Evolutionary conservation across 495 filamentous ascomycete species (phyloP).

Genomic region (Patellaria atrata): DNA sequence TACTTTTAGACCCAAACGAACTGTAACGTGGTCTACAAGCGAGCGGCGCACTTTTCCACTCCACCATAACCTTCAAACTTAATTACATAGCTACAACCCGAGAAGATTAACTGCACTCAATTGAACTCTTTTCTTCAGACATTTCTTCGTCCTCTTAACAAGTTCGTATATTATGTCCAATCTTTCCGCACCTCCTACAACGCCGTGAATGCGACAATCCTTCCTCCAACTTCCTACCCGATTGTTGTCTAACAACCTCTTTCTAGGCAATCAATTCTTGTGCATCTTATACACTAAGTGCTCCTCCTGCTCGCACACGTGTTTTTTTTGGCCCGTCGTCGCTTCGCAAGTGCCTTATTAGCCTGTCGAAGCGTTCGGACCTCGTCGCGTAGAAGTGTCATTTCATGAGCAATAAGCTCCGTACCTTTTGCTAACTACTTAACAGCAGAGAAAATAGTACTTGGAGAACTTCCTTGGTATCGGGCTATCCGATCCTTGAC

Average conservation of each 20-base stretch:
- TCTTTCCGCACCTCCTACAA: constrained; percentile 3
- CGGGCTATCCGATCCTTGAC: too few relatives aligned
- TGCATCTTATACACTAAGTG: neutral
- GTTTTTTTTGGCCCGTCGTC: neutral
- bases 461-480: too few relatives aligned
- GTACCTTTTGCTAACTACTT: too few relatives aligned
- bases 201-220: constrained; percentile 1
- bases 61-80: too few relatives aligned
- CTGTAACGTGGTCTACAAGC: too few relatives aligned
- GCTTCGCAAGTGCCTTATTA: neutral
- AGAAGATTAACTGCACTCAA: too few relatives aligned
- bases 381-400: neutral
- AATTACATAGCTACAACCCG: too few relatives aligned
- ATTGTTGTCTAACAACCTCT: constrained; percentile 1
- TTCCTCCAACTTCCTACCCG: neutral
- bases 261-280: neutral
- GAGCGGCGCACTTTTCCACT: too few relatives aligned
- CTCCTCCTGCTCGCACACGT: neutral
- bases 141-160: constrained; percentile 3
- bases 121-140: constrained; percentile 1
- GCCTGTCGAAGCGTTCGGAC: neutral
- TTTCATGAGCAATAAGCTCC: too few relatives aligned
- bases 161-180: constrained; percentile 1
- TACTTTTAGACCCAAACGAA: too few relatives aligned
- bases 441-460: too few relatives aligned